Evolutionary conservation across 108 stramenopile genomes (phyloP).

Genomic region (Skeletonema menzelii): DNA sequence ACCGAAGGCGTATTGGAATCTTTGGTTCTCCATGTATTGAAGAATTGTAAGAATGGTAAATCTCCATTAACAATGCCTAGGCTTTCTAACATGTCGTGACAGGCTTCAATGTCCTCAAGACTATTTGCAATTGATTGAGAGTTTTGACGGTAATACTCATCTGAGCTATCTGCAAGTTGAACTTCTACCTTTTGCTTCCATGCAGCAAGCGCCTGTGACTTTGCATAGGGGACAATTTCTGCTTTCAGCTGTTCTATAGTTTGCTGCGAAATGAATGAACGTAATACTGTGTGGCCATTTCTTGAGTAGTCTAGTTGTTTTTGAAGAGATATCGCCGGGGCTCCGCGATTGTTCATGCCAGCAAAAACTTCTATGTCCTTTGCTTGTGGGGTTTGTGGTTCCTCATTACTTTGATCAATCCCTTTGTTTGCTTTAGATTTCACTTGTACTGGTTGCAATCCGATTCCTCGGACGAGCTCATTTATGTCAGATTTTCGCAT

Average conservation of each 20-base stretch:
- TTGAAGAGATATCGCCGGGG: constrained; percentile 36
- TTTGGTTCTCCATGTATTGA: constrained; percentile 71
- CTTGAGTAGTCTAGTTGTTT: constrained; percentile 71
- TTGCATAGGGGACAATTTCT: constrained; percentile 47
- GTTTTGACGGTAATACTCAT: constrained; percentile 26
- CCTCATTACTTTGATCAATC: background rate
- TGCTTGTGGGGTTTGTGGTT: background rate
- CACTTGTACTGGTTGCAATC: constrained; percentile 15
- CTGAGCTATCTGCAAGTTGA: constrained; percentile 45
- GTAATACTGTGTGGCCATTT: constrained; percentile 77
- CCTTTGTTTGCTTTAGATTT: constrained; percentile 11
- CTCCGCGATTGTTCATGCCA: background rate
- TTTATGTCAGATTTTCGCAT: constrained; percentile 36
- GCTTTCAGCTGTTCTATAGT: constrained; percentile 35
- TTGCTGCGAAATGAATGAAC: constrained; percentile 53
- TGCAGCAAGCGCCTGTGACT: constrained; percentile 51
- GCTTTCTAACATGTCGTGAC: constrained; percentile 47
- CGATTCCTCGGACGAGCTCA: constrained; percentile 38
- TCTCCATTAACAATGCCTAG: constrained; percentile 46
- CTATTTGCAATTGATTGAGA: constrained; percentile 31
- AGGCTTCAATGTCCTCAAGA: constrained; percentile 54
- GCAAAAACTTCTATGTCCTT: background rate
- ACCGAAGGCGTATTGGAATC: constrained; percentile 31
- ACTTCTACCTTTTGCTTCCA: constrained; percentile 89
- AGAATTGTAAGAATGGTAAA: constrained; percentile 86